Conservation (phyloP, 805 yeast species). For the Hanseniaspora mollemarum region DNA sequence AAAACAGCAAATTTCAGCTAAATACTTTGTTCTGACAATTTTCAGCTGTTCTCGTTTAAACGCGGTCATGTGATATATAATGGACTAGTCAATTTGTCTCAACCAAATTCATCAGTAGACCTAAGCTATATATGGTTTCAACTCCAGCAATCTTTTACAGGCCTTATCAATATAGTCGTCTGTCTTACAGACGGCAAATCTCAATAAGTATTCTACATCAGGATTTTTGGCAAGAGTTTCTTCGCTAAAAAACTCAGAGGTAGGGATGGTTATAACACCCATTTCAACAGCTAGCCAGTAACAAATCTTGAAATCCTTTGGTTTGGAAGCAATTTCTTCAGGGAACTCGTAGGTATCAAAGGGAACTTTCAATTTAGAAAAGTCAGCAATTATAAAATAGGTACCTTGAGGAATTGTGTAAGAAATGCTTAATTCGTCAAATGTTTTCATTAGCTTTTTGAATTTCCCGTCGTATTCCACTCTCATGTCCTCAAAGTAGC, state of each 20-base stretch:
- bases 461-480: constrained; percentile 60
- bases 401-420: constrained; percentile 91
- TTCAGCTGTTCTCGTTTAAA: no score
- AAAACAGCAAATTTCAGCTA: no score
- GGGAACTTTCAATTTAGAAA: constrained; percentile 72
- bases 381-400: constrained; percentile 80
- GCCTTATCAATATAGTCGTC: constrained; percentile 73
- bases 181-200: constrained; percentile 95
- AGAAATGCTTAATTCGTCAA: constrained; percentile 79
- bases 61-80: background rate
- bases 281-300: constrained; percentile 86
- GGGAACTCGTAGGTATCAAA: constrained; percentile 54
- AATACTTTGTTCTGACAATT: no score
- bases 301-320: constrained; percentile 78
- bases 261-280: constrained; percentile 95
- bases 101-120: no score
- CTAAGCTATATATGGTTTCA: constrained; percentile 47
- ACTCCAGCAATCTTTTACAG: constrained; percentile 55
- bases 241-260: constrained; percentile 48
- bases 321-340: constrained; percentile 50
- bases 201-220: constrained; percentile 69
- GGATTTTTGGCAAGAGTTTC: constrained; percentile 62
- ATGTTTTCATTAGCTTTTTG: constrained; percentile 57
- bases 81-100: no score
- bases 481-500: constrained; percentile 63